Base-by-base conservation (phyloP, 805 yeast species). In the Blastobotrys robertii region DNA sequence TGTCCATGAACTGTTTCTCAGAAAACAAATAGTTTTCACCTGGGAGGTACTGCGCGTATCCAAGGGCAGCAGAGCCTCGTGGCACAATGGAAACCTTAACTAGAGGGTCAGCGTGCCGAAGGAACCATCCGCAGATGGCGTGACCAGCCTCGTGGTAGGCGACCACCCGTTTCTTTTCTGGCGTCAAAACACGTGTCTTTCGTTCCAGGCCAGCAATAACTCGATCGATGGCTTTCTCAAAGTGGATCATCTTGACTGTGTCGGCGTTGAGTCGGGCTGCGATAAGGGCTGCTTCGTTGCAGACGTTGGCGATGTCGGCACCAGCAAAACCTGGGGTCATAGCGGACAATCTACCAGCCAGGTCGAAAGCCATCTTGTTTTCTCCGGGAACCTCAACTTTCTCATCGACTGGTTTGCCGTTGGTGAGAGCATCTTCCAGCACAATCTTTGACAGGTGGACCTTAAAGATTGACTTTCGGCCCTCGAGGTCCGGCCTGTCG, bases 61-160 rank as follows among this genome's bases (percentile, higher is more conserved):
- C 97, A 44, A 87, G 68, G 10, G 95, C 95, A 40, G 95, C 95
- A 62, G 83, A 84, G 15, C 96, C 96, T 63, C 95, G 77, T 44
- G 97, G 97, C 48, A 87, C 84, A 52, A 87, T 87, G 14, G 94
- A 82, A n/a, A 87, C 96, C 63, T 87, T 87, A 46, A 88, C 74
- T 46, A 87, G 67, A 6, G 97, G 97, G 60, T 87, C 95, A 8
- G 97, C 96, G 65, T 67, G 78, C 64, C 79, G 75, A 57, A 87
- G 70, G 59, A 69, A 85, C 97, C 96, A 88, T 15, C 96, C 97
- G 64, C 95, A 84, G 39, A 87, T 81, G 3, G 97, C 97, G 62
- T 87, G 97, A 0, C 97, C 97, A 1, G 97, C 97, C 65, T 87
- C 97, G 63, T 87, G 97, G 59, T 84, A 87, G 0, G 96, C 95